Conservation (phyloP, 2,329 filamentous ascomycete genomes). For the Macrophomina phaseolina region DNA sequence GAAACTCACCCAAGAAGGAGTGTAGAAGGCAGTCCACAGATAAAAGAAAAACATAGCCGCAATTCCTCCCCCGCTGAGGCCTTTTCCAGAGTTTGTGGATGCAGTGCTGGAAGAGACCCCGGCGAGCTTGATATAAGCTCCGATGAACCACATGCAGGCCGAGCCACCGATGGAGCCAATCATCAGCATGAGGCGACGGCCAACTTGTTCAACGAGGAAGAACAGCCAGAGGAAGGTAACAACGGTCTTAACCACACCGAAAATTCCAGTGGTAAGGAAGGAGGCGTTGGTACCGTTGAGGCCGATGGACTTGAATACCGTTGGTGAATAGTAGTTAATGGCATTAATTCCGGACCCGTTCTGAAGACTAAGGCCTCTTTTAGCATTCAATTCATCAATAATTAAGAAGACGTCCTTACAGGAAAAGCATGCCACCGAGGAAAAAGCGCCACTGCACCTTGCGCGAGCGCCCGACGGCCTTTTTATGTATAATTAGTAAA, state of each 20-base stretch:
- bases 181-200: conserved; percentile 68
- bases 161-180: conserved; percentile 68
- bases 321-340: conserved; percentile 54
- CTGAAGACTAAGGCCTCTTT: conserved; percentile 49
- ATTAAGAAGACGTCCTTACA: conserved; percentile 48
- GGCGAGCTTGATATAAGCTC: conserved; percentile 62
- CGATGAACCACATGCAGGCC: conserved; percentile 69
- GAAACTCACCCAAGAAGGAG: conserved; percentile 50
- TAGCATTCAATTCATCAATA: no score
- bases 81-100: conserved; percentile 37
- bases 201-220: conserved; percentile 69
- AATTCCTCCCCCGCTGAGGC: conserved; percentile 57
- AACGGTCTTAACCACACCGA: conserved; percentile 75
- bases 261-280: conserved; percentile 74
- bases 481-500: no score
- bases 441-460: conserved; percentile 74
- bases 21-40: conserved; percentile 75
- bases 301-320: conserved; percentile 70
- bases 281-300: conserved; percentile 64
- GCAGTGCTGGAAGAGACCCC: conserved; percentile 44
- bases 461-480: conserved; percentile 34
- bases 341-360: conserved; percentile 65
- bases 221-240: conserved; percentile 73
- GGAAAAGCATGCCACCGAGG: conserved; percentile 73
- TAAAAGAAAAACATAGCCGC: conserved; percentile 75